Evolutionary conservation across 2,329 filamentous ascomycete species (phyloP).

Genomic region (Sporothrix curviconia): DNA sequence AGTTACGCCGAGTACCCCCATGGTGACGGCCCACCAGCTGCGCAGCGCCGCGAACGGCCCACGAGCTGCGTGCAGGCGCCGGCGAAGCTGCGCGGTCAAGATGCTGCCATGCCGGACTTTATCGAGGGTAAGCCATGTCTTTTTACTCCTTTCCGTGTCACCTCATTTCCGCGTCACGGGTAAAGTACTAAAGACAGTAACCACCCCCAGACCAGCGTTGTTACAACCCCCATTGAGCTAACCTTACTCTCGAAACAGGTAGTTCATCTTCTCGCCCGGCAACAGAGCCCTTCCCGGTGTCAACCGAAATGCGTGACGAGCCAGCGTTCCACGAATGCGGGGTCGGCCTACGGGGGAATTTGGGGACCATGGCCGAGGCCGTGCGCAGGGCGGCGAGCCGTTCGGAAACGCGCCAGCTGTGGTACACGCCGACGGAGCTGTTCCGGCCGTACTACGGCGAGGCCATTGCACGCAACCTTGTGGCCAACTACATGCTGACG

Average conservation of each 20-base stretch:
- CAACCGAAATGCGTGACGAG: constrained; percentile 73
- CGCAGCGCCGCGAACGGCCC: constrained; percentile 68
- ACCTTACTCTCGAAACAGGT: constrained; percentile 95
- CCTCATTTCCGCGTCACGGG: not conserved
- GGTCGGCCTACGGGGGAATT: constrained; percentile 79
- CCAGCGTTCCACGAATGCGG: constrained; percentile 74
- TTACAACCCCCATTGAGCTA: constrained; percentile 91
- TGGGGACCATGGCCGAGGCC: constrained; percentile 64
- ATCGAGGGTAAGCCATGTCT: constrained; percentile 64
- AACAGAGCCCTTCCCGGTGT: constrained; percentile 88
- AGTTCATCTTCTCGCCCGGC: constrained; percentile 88
- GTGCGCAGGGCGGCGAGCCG: constrained; percentile 51
- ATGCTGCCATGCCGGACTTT: constrained; percentile 97
- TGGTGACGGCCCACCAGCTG: constrained; percentile 76
- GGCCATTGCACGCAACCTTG: constrained; percentile 89
- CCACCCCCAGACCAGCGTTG: too few species aligned
- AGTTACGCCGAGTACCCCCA: constrained; percentile 74
- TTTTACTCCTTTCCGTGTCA: constrained; percentile 9
- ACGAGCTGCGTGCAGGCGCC: too few species aligned
- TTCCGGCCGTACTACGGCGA: constrained; percentile 97
- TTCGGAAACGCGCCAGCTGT: constrained; percentile 77
- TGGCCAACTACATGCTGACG: constrained; percentile 91
- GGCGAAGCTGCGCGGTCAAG: too few species aligned
- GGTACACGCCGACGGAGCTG: constrained; percentile 97
- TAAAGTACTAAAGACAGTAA: constrained; percentile 54